Base-by-base conservation (phyloP, 139 green algal species). In the Chlorella sp. region DNA sequence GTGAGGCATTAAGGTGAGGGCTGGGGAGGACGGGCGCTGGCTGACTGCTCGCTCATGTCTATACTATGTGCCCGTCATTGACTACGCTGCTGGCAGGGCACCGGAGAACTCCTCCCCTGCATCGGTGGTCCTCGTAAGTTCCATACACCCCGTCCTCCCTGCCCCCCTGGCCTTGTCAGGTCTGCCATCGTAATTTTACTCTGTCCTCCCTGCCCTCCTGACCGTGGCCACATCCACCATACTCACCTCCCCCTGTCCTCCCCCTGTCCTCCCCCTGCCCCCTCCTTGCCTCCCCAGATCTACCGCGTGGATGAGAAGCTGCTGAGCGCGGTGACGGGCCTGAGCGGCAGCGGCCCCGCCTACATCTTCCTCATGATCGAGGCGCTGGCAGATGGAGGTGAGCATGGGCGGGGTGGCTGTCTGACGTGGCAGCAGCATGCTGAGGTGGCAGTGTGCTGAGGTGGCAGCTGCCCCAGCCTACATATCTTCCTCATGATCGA, bases 351-450 rank as follows among this genome's bases (percentile, higher is more conserved):
- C 81, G 98, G 98, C 0, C 98, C 98, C 7, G 98, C 98, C 15
- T 99, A 99, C 86, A 88, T 99, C 21, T 99, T 98, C 92, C 88
- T 99, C 11, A 93, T 97, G 76, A 99, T 99, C n/a, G 98, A 99
- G 94, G 98, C 97, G 15, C 92, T 99, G 83, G 95, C 97, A 1
- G 98, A 99, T 90, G 84, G 84, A 34, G 84, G 84, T 88, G 84
- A 37, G 83, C 22, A n/a, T n/a, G n/a, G 64, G 64, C 69, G 32
- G 68, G 69, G 21, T 34, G 28, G 69, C 28, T 77, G 28, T 73
- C 69, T 34, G 69, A 36, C 30, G 69, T 39, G 69, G 21, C 28
- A 77, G 68, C 24, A n/a, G 69, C 69, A 36, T 16, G 30, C 69
- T 24, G 28, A 34, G 12, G 69, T 73, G 64, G 24, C 64, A 3